Evolutionary conservation across 768 basidiomycete species (phyloP), one percentile per base, ranked within the genome.

Genomic region (Termitomyces sp.): DNA sequence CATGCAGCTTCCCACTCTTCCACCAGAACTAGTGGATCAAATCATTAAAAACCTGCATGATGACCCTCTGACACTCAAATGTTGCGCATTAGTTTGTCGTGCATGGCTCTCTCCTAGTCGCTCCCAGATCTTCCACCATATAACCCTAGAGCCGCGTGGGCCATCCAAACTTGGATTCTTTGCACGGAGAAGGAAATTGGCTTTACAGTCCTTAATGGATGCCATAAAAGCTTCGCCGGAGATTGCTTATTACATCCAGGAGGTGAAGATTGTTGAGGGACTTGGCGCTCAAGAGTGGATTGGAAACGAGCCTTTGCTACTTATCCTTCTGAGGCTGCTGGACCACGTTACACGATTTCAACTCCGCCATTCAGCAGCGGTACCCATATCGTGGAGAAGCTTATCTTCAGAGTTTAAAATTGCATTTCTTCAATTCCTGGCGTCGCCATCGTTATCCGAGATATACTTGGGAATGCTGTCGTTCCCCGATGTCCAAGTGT

Each of bases 11-110:
- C 17, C 32, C 28, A 48, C 28, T 3, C 55, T 72, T 4, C 72
- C 69, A 1, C 69, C 67, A 52, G 70, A 70, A 54, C 62, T 72
- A 32, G 60, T 68, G 45, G 66, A 70, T 58, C 54, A 58, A 42
- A 56, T 67, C 53, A 61, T 69, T 21, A 66, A 65, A 56, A 61
- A 67, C 32, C 60, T 66, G 30, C 65, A 67, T 47, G 60, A 57
- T 35, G 64, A 70, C 49, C 52, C 25, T 14, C 30, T 56, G 6
- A 49, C 62, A 9, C 61, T 70, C 8, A 60, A 59, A 25, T 45
- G 44, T 10, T 72, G 69, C 30, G 67, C 67, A 0, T 61, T 68
- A n/a, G 68, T 69, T 43, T 67, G 64, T 40, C 56, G 60, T 21
- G 55, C 58, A 28, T 72, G 70, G 70, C 61, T 68, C 16, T 43